Conservation (phyloP, 441 rosid genomes). For the Oxalis stricta region DNA sequence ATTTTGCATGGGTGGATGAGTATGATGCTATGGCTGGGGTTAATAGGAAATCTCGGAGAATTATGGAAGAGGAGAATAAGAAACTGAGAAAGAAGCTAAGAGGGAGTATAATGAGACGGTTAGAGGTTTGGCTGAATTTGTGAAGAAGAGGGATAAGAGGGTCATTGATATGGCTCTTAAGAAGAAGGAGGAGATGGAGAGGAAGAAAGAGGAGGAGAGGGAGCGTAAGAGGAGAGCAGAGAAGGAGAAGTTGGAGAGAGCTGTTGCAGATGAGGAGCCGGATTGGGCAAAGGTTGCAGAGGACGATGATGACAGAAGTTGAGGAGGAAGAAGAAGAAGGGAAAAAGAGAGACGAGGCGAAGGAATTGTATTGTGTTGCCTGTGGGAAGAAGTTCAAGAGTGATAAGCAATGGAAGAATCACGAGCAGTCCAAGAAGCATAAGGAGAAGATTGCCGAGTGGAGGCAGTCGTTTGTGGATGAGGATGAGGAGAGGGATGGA, state of each 20-base stretch:
- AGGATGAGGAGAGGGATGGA: slow-evolving; percentile 25
- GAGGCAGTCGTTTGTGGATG: slow-evolving; percentile 42
- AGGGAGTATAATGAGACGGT: slow-evolving; percentile 76
- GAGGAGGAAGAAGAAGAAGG: slow-evolving; percentile 36
- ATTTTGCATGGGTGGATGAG: slow-evolving; percentile 80
- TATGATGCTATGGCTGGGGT: slow-evolving; percentile 66
- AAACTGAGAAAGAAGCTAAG: slow-evolving; percentile 79
- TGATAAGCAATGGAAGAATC: slow-evolving; percentile 95
- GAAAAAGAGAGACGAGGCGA: slow-evolving; percentile 23
- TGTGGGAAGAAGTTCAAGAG: slow-evolving; percentile 92
- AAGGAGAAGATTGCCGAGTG: slow-evolving; percentile 81
- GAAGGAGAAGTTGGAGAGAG: slow-evolving; percentile 59
- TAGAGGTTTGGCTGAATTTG: slow-evolving; percentile 72
- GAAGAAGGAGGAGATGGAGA: slow-evolving; percentile 65
- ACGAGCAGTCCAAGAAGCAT: slow-evolving; percentile 96
- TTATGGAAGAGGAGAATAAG: slow-evolving; percentile 92
- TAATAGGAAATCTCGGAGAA: slow-evolving; percentile 60
- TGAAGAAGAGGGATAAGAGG: slow-evolving; percentile 89
- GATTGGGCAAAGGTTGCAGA: slow-evolving; percentile 64
- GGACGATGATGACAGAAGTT: slow-evolving; percentile 17
- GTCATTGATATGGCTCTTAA: slow-evolving; percentile 71
- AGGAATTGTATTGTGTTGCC: slow-evolving; percentile 67
- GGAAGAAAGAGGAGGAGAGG: slow-evolving; percentile 53
- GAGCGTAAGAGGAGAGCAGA: slow-evolving; percentile 62
- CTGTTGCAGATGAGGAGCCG: slow-evolving; percentile 50